Conservation (phyloP, 192 early-diverging fungal species). For the Diversispora epigaea region DNA sequence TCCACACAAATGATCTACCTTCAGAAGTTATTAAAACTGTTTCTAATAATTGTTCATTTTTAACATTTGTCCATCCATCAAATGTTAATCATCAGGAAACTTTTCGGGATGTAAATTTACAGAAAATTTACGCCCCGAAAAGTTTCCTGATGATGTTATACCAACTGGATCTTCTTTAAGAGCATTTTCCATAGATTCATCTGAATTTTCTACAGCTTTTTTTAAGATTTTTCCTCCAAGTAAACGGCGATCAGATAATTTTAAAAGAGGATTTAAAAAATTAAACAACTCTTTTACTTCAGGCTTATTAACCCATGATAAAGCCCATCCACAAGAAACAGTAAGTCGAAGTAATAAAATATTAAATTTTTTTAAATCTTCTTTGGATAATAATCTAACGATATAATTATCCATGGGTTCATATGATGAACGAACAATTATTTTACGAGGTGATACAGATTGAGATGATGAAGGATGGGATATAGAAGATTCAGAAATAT, state of each 20-base stretch:
- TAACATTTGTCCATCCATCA: no score
- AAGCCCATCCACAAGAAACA: no score
- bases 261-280: slow-evolving; percentile 8
- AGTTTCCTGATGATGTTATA: background rate
- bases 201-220: background rate
- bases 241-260: background rate
- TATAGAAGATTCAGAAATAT: no score
- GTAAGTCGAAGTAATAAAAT: background rate
- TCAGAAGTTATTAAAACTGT: no score
- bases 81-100: no score
- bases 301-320: background rate
- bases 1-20: no score
- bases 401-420: background rate
- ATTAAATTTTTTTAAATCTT: background rate
- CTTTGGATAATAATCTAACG: background rate
- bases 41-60: no score
- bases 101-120: no score
- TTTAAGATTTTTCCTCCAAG: background rate
- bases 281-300: background rate
- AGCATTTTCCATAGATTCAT: background rate
- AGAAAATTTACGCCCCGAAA: no score
- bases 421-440: background rate
- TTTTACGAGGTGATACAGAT: no score
- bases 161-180: background rate
- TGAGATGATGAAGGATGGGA: no score